Conservation (phyloP, 768 basidiomycete genomes). For the Sarcomyxa edulis region DNA sequence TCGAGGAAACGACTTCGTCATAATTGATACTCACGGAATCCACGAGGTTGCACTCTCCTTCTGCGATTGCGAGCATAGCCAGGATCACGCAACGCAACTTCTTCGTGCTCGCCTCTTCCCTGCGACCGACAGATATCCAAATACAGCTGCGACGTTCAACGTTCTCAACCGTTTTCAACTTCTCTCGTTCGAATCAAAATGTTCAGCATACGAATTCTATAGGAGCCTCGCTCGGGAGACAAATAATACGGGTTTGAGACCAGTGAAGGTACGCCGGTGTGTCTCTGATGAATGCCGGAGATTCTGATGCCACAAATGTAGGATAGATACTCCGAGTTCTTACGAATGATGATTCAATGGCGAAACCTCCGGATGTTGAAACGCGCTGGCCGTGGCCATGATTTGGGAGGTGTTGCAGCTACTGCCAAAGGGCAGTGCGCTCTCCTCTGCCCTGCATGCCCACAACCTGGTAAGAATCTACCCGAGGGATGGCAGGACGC, state of each 20-base stretch:
- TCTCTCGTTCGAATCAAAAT: slow-evolving; percentile 22
- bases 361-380: slow-evolving; percentile 14
- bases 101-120: slow-evolving; percentile 20
- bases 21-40: slow-evolving; percentile 21
- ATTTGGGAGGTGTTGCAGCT: slow-evolving; percentile 7
- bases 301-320: not conserved
- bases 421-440: slow-evolving; percentile 12
- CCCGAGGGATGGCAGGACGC: slow-evolving; percentile 4
- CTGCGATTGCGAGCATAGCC: slow-evolving; percentile 19
- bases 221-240: slow-evolving; percentile 15
- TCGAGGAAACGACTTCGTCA: slow-evolving; percentile 15
- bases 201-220: slow-evolving; percentile 21
- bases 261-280: slow-evolving; percentile 7
- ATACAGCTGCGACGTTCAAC: slow-evolving; percentile 20
- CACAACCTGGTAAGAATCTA: slow-evolving; percentile 15
- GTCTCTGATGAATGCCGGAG: not conserved
- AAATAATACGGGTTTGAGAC: slow-evolving; percentile 16
- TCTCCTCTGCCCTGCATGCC: slow-evolving; percentile 16
- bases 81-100: slow-evolving; percentile 18
- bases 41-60: slow-evolving; percentile 23
- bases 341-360: slow-evolving; percentile 14
- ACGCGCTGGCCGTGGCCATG: slow-evolving; percentile 14
- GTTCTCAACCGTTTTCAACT: slow-evolving; percentile 20
- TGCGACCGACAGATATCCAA: slow-evolving; percentile 15
- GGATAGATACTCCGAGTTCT: slow-evolving; percentile 14